These are phyloP conservation scores for Domatiomyces catenatus DNA, from an alignment of 2,329 filamentous ascomycete genomes.

Conservation along the genomic window DNA sequence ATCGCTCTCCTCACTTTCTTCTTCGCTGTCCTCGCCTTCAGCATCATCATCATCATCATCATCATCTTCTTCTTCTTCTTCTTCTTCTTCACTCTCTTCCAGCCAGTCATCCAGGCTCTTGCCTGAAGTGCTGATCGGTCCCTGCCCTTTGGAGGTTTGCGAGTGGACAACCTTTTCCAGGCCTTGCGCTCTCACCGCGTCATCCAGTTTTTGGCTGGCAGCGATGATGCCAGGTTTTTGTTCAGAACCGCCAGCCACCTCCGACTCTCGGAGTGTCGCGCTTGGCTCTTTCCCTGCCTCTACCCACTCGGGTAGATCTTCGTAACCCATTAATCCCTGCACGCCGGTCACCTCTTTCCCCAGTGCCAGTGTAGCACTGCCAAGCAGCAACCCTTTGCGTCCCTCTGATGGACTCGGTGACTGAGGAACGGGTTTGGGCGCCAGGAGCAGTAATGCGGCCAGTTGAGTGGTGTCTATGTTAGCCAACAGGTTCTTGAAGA, in stretches of 20 bases:
- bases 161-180: slow-evolving; percentile 17
- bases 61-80: slow-evolving; percentile 39
- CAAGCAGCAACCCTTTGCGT: slow-evolving; percentile 61
- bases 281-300: slow-evolving; percentile 65
- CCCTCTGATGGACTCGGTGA: slow-evolving; percentile 77
- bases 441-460: slow-evolving; percentile 75
- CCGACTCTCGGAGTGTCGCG: slow-evolving; percentile 47
- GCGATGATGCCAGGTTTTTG: slow-evolving; percentile 20
- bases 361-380: slow-evolving; percentile 72
- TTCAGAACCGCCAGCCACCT: slow-evolving; percentile 11
- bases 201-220: slow-evolving; percentile 30
- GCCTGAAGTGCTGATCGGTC: slow-evolving; percentile 32
- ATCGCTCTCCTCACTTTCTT: slow-evolving; percentile 31
- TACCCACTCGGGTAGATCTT: slow-evolving; percentile 72
- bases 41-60: slow-evolving; percentile 33
- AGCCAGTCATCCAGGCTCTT: slow-evolving; percentile 93
- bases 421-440: slow-evolving; percentile 85
- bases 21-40: slow-evolving; percentile 37
- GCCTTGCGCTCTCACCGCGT: slow-evolving; percentile 29
- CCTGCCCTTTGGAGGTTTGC: slow-evolving; percentile 10
- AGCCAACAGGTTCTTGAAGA: slow-evolving; percentile 71
- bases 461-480: slow-evolving; percentile 64
- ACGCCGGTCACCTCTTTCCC: slow-evolving; percentile 54
- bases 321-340: slow-evolving; percentile 64
- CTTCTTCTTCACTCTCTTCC: slow-evolving; percentile 52